Evolutionary conservation across 768 basidiomycete genomes (phyloP), one percentile per base, ranked within the genome.

Genomic region (Cyclocybe cylindracea): DNA sequence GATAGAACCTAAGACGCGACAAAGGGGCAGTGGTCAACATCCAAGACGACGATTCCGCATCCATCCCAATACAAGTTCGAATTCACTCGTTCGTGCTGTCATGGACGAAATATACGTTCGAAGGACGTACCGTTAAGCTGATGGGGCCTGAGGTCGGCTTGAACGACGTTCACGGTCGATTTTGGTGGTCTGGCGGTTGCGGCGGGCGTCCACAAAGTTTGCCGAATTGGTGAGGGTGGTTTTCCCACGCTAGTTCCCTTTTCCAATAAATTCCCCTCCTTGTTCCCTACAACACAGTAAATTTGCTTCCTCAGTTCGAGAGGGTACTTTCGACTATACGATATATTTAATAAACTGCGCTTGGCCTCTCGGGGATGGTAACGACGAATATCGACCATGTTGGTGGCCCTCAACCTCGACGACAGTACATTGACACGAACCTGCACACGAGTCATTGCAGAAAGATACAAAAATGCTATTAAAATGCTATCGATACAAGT

Each of bases 61-160:
- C 78, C 78, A 77, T 60, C 76, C 66, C 67, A 64, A 58, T 69
- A 68, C 42, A 53, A 48, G 56, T 59, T 56, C 64, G 36, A 67
- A 65, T 69, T 48, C 53, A 51, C 52, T 65, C 60, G 55, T 69
- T 72, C 64, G 73, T 68, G 56, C 60, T 63, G 58, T 54, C 44
- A 56, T 44, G 43, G 57, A 51, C 35, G 19, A 45, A 55, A 44
- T 50, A 18, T 50, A 47, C 48, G 55, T 46, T 48, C 50, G 47
- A 50, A 50, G 46, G 37, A 78, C 77, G 64, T 70, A 80, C 78
- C 74, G 73, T 72, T 66, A 73, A 74, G 71, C 66, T 71, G 68
- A 58, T 62, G 57, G 55, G 57, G 70, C 69, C 69, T 63, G 68
- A 65, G 58, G 71, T 72, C 73, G 73, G 70, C 70, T 68, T 71